Conservation (phyloP, 768 basidiomycete species). For the Mycena pura region DNA sequence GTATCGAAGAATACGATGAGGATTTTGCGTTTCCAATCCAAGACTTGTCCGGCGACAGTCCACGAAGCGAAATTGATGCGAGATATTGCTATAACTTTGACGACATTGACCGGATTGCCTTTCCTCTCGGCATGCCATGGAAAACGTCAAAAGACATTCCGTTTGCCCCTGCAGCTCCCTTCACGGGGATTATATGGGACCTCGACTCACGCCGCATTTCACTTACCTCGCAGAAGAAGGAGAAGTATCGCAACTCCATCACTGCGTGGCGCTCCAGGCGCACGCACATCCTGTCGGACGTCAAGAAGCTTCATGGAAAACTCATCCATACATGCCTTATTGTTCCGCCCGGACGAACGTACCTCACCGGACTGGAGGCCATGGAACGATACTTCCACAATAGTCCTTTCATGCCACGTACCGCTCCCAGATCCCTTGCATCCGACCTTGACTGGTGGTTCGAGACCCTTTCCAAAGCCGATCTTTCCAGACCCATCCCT, state of each 20-base stretch:
- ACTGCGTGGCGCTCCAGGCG: neutral
- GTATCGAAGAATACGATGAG: conserved; percentile 31
- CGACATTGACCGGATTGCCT: conserved; percentile 29
- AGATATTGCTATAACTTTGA: conserved; percentile 24
- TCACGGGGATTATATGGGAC: conserved; percentile 34
- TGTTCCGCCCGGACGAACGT: conserved; percentile 40
- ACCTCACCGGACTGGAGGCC: conserved; percentile 46
- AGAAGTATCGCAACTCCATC: neutral
- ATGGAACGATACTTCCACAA: conserved; percentile 37
- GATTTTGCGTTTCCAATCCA: conserved; percentile 24
- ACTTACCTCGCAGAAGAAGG: neutral
- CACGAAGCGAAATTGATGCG: neutral
- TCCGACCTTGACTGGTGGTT: conserved; percentile 45
- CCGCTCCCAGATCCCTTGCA: conserved; percentile 33
- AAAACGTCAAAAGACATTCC: conserved; percentile 25
- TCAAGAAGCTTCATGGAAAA: conserved; percentile 46
- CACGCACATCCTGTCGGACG: conserved; percentile 39
- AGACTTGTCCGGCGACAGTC: conserved; percentile 13
- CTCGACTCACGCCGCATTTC: conserved; percentile 34
- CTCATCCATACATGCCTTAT: conserved; percentile 42
- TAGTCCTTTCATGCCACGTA: conserved; percentile 39
- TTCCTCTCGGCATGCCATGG: conserved; percentile 30
- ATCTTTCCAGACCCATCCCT: conserved; percentile 25
- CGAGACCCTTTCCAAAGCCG: neutral
- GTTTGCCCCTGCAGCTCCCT: conserved; percentile 14